Conservation (phyloP, 2,329 filamentous ascomycete species). For the Diaporthe destruens region DNA sequence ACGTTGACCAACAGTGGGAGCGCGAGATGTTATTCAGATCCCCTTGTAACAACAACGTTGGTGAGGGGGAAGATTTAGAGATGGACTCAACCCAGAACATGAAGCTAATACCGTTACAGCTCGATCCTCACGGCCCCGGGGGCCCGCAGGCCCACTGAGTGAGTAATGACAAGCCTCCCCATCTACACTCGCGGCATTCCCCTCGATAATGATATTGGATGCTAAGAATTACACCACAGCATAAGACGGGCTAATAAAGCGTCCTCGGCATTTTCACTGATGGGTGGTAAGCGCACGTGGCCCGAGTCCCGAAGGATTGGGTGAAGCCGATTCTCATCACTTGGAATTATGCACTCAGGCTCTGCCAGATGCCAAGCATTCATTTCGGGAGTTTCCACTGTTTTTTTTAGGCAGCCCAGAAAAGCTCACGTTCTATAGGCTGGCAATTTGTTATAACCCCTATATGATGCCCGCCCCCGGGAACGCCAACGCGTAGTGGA, state of each 20-base stretch:
- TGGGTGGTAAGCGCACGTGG: slow-evolving; percentile 21
- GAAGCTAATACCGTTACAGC: neutral
- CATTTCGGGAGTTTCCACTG: slow-evolving; percentile 26
- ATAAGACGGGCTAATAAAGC: neutral
- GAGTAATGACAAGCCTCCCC: neutral
- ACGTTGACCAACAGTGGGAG: slow-evolving; percentile 43
- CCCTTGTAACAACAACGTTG: neutral
- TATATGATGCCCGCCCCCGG: slow-evolving; percentile 8
- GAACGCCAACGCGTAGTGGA: neutral
- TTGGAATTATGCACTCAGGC: slow-evolving; percentile 1
- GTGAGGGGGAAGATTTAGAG: neutral
- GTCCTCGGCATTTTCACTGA: slow-evolving; percentile 12
- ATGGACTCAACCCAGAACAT: neutral
- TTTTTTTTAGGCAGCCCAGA: slow-evolving; percentile 25
- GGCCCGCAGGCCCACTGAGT: neutral
- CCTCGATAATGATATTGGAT: neutral
- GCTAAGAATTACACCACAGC: neutral
- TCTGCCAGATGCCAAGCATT: slow-evolving; percentile 3
- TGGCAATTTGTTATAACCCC: slow-evolving; percentile 1
- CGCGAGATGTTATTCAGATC: slow-evolving; percentile 45
- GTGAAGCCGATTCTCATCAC: neutral
- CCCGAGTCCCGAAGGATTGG: slow-evolving; percentile 3
- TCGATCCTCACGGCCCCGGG: slow-evolving; percentile 4
- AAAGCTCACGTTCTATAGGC: slow-evolving; percentile 7
- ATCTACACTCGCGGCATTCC: no score